Evolutionary conservation across 805 yeast genomes (phyloP).

Genomic region (Pichia eremophila): DNA sequence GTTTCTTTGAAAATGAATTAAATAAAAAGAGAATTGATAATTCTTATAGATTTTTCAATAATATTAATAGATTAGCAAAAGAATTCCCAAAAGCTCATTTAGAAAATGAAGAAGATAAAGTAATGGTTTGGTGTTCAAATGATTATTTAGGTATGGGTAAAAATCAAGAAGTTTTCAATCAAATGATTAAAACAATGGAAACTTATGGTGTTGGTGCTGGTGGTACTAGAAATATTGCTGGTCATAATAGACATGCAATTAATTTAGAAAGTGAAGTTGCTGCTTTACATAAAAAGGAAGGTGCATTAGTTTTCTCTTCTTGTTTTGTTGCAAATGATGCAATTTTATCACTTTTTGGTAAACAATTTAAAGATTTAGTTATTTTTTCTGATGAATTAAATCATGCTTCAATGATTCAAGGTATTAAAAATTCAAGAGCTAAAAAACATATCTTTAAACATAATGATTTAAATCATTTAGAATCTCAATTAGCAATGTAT

Average conservation of each 20-base stretch:
- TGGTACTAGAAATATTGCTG: constrained; percentile 98
- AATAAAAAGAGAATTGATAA: constrained; percentile 72
- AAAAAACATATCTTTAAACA: constrained; percentile 87
- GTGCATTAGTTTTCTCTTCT: constrained; percentile 88
- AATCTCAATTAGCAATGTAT: constrained; percentile 62
- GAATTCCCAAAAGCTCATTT: constrained; percentile 94
- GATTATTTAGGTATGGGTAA: constrained; percentile 95
- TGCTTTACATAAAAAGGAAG: constrained; percentile 86
- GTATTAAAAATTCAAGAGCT: constrained; percentile 84
- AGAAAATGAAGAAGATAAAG: constrained; percentile 63
- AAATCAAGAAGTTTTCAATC: constrained; percentile 59
- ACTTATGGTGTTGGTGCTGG: constrained; percentile 98
- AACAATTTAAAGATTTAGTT: constrained; percentile 80
- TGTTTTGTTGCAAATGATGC: constrained; percentile 98
- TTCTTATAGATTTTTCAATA: constrained; percentile 93
- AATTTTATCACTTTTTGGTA: constrained; percentile 81
- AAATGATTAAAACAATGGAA: constrained; percentile 72
- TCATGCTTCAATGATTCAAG: constrained; percentile 97
- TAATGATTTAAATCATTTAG: constrained; percentile 79
- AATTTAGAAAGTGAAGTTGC: constrained; percentile 80
- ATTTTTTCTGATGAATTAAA: constrained; percentile 88
- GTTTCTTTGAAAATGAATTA: constrained; percentile 58
- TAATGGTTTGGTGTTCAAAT: constrained; percentile 98
- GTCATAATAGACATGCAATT: constrained; percentile 89
- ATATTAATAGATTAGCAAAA: constrained; percentile 88